Evolutionary conservation across 345 rosid species (phyloP), one percentile per base, ranked within the genome.

Genomic region (Tarenaya hassleriana): DNA sequence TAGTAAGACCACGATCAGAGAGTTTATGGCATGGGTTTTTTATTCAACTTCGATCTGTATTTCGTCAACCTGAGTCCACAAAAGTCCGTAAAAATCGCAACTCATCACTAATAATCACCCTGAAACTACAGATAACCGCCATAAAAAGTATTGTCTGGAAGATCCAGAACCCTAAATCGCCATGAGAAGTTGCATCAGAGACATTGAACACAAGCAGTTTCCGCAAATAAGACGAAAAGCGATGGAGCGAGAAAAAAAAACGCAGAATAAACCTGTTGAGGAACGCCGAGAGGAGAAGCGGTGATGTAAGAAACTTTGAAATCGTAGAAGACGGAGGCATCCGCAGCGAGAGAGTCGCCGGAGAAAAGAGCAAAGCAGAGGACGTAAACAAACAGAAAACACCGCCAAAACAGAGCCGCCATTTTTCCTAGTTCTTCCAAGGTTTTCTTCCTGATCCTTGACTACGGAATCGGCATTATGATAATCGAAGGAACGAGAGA

Each of bases 241-340:
- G 18, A 18, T 19, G 24, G 34, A n/a, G 43, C 27, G 58, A 35
- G 60, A 37, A 16, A 4, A 8, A 42, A n/a, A 51, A 43, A 49
- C 3, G 37, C 16, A 40, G 60, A 15, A 12, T 41, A 17, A 47
- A 87, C 98, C 95, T 74, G 84, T 52, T 91, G 96, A 74, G 90
- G 82, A 69, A 77, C 79, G 50, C 94, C 95, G 6, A 91, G 77
- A 59, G 96, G 98, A 45, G 95, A 84, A 20, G 69, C 83, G 3
- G 83, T 84, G 43, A 70, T 70, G 69, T 88, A 91, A 33, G 95
- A 68, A 47, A 88, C 34, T 38, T 68, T 72, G 58, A 81, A 77
- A 16, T 77, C 79, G 56, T 58, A 84, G 17, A 58, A 65, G 39
- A 73, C 72, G 53, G 20, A 65, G 10, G 94, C 94, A 69, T 87